Conservation (phyloP, 768 basidiomycete genomes). For the Hygrocybe coccinea region DNA sequence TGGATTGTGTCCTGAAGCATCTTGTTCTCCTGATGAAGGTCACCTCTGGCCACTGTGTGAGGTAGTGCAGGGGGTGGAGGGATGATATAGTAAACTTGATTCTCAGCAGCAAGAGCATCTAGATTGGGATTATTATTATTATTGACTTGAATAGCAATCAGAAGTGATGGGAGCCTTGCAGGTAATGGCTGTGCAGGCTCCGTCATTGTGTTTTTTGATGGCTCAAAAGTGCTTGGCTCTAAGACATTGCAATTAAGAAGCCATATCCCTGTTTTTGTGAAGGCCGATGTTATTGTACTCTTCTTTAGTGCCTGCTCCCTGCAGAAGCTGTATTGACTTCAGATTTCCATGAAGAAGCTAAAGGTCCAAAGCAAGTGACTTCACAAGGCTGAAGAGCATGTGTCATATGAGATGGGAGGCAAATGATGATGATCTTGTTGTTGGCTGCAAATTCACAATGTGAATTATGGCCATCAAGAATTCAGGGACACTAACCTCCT, state of each 20-base stretch:
- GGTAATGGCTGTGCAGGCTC: constrained; percentile 11
- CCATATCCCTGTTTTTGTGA: constrained; percentile 15
- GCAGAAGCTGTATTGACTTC: constrained; percentile 6
- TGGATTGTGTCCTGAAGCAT: constrained; percentile 7
- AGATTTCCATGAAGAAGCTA: constrained; percentile 21
- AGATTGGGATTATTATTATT: too few relatives aligned
- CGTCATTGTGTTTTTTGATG: constrained; percentile 14
- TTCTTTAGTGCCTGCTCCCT: constrained; percentile 4
- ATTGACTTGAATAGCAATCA: too few relatives aligned
- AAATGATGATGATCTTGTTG: constrained; percentile 30
- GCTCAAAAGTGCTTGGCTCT: constrained; percentile 11
- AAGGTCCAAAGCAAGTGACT: constrained; percentile 32
- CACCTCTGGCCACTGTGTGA: constrained; percentile 2
- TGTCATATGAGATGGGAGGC: constrained; percentile 35
- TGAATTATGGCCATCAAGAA: constrained; percentile 25
- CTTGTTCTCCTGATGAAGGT: constrained; percentile 8
- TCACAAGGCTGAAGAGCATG: constrained; percentile 35
- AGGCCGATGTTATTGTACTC: constrained; percentile 4
- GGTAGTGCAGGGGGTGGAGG: constrained; percentile 5
- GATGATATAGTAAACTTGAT: not conserved
- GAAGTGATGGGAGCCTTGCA: too few relatives aligned
- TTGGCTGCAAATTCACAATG: constrained; percentile 17
- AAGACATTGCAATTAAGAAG: constrained; percentile 12
- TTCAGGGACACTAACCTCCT: constrained; percentile 14
- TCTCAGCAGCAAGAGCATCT: not conserved